Conservation (phyloP, 2,329 filamentous ascomycete genomes). For the Aspergillus alliaceus region DNA sequence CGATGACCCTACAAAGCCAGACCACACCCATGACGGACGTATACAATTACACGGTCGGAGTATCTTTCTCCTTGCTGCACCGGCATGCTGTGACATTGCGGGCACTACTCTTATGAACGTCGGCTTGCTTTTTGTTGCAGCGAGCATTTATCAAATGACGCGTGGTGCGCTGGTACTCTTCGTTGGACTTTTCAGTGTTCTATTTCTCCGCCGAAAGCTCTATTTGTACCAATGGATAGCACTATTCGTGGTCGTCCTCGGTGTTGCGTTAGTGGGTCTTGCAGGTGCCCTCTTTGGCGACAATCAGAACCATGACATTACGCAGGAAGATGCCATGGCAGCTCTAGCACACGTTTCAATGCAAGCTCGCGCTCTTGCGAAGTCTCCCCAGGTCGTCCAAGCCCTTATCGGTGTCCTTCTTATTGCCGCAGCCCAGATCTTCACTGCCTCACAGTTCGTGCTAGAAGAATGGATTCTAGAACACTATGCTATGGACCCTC, state of each 20-base stretch:
- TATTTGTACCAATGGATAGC: constrained; percentile 90
- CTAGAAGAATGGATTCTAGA: constrained; percentile 91
- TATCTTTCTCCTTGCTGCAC: constrained; percentile 74
- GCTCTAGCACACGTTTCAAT: constrained; percentile 43
- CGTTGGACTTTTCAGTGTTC: constrained; percentile 89
- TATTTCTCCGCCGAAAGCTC: constrained; percentile 80
- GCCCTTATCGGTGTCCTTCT: constrained; percentile 82
- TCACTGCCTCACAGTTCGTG: constrained; percentile 95
- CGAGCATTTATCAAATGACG: constrained; percentile 99
- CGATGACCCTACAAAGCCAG: constrained; percentile 54
- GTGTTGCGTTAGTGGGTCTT: constrained; percentile 86
- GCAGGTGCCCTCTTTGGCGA: constrained; percentile 79
- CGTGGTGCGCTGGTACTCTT: constrained; percentile 92
- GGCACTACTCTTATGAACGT: constrained; percentile 98
- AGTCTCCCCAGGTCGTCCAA: constrained; percentile 59
- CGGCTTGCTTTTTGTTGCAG: constrained; percentile 87
- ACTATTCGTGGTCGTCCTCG: constrained; percentile 79
- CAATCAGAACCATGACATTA: constrained; percentile 41
- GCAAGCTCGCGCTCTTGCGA: constrained; percentile 41
- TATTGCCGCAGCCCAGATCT: constrained; percentile 93
- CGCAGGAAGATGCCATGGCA: constrained; percentile 26
- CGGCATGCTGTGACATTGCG: constrained; percentile 89
- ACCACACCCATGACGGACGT: constrained; percentile 56
- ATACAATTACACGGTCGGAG: constrained; percentile 67
- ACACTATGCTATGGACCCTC: constrained; percentile 74